Base-by-base conservation (phyloP, 2,329 filamentous ascomycete species). In the Xylariaceae sp. region DNA sequence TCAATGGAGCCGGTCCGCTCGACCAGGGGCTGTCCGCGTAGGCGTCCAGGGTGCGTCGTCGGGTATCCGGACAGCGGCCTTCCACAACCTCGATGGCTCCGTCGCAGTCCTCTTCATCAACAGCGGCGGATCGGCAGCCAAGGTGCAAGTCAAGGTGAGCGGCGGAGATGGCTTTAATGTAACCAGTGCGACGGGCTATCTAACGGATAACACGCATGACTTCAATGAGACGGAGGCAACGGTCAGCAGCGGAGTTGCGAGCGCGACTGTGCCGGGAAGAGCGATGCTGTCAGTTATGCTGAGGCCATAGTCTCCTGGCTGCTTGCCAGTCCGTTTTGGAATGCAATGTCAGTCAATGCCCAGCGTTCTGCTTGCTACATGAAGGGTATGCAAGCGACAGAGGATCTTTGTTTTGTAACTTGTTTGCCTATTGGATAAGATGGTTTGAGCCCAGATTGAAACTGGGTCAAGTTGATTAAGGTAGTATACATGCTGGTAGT, bases 1-100 rank as follows among this genome's bases (percentile, higher is more conserved):
- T 32, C 64, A 63, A 53, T 68, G 62, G 61, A 54, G 50, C 18
- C 60, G 66, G 15, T 62, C 62, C 44, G 62, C 68, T 17, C 59
- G 64, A 1, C 65, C 65, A 2, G 65, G 65, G 0, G 64, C 65
- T 13, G 39, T 60, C 6, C 52, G 64, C 28, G 48, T 67, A 15
- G 56, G 49, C 12, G 55, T 54, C 3, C n/a, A n/a, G n/a, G 48
- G 53, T 4, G 61, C 59, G 2, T 53, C 53, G 13, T 44, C 50
- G 2, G 56, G 59, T 24, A 48, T 64, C 30, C 57, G 56, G 45
- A 60, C 53, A 37, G 60, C 62, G 3, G 64, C 65, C 2, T 66
- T 67, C 41, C 43, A 44, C 43, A 68, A 68, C 39, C 40, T 54
- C 9, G 65, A 68, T 35, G 64, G 65, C 3, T 62, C 60, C 3